Conservation (phyloP, 2,329 filamentous ascomycete genomes). For the Penicillium sp. region DNA sequence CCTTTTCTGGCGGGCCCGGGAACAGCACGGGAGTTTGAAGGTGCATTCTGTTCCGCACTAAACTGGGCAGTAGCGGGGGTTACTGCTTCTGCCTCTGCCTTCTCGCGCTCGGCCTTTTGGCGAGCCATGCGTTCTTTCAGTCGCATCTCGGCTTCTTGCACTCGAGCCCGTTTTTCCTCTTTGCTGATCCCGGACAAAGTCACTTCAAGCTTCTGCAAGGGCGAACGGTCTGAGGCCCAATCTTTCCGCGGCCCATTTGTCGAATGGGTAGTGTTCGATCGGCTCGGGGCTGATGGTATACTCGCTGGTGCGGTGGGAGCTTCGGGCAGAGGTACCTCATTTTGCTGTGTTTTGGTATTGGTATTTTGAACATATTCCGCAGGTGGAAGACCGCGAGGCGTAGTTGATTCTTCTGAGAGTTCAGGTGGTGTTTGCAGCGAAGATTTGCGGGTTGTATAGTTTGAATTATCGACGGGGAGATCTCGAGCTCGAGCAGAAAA, state of each 20-base stretch:
- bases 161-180: constrained; percentile 86
- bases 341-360: constrained; percentile 10
- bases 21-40: constrained; percentile 12
- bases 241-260: constrained; percentile 42
- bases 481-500: constrained; percentile 24
- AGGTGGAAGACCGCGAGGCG: constrained; percentile 23
- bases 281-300: constrained; percentile 27
- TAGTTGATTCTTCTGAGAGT: constrained; percentile 21
- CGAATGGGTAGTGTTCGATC: constrained; percentile 38
- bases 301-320: constrained; percentile 1
- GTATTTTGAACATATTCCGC: constrained; percentile 8
- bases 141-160: constrained; percentile 78
- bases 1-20: constrained; percentile 4
- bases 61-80: neutral
- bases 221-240: constrained; percentile 81
- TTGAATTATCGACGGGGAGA: constrained; percentile 13
- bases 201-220: constrained; percentile 89
- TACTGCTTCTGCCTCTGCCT: constrained; percentile 14
- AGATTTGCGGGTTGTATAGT: constrained; percentile 23
- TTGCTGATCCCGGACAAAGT: constrained; percentile 92
- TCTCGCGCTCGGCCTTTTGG: constrained; percentile 30
- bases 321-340: constrained; percentile 17
- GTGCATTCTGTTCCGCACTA: constrained; percentile 9
- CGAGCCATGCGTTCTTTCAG: constrained; percentile 61
- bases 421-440: constrained; percentile 5